Evolutionary conservation across 2,329 filamentous ascomycete genomes (phyloP), one percentile per base, ranked within the genome.

Genomic region (Calycina herbarum): DNA sequence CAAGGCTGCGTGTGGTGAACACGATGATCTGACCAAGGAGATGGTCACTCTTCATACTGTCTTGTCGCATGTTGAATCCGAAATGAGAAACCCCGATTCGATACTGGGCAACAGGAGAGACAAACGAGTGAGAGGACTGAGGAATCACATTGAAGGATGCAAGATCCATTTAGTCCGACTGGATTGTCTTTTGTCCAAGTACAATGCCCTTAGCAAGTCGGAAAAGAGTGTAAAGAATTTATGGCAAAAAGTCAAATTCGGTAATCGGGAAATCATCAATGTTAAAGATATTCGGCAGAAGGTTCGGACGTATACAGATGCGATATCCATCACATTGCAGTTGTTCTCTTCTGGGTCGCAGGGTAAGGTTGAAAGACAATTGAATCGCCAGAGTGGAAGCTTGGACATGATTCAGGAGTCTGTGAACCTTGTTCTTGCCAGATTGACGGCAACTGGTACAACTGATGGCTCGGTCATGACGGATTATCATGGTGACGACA

Each of bases 61-160:
- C 4, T 78, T 88, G 2, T 82, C 83, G 62, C 82, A 85, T 67
- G 77, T 88, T 38, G 82, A 82, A 57, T 76, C 80, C 63, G 86
- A 88, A 73, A 80, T 81, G 29, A 79, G 82, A 64, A 83, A 86
- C 67, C 78, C 79, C 0, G 81, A 82, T 69, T 86, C 85, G 11
- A 76, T 82, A 10, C 78, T 88, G 27, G 82, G 82, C 75, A 48
- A 45, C 27, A 61, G 59, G n/a, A 61, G 61, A n/a, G 65, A 66
- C 17, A 51, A 63, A 3, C 56, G 63, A 42, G 38, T 62, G 54
- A 13, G 48, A 27, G 69, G 70, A 45, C 57, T 71, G 5, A 57
- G 59, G 11, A 62, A 63, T 13, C 62, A 65, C 2, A 56, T 54
- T 11, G 40, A 38, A n/a, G 33, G 64, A 17, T 71, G 68, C 29